These are phyloP conservation scores for Populus deltoides DNA, from an alignment of 345 rosid species.

Conservation along the genomic window DNA sequence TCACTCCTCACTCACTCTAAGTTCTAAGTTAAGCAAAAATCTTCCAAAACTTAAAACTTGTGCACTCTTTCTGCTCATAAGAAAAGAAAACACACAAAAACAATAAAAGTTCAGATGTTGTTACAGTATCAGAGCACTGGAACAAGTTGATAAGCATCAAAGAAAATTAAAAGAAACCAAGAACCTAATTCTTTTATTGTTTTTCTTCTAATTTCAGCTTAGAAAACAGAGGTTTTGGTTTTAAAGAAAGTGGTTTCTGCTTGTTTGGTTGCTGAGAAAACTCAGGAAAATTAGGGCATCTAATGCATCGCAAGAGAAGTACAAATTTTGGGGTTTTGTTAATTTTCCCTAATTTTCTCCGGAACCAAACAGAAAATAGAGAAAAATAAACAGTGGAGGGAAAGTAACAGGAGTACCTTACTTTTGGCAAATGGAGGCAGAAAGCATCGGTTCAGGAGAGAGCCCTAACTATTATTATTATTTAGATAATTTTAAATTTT, in stretches of 20 bases:
- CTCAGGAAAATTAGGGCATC: not conserved
- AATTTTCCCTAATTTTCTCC: not conserved
- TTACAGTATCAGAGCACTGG: not conserved
- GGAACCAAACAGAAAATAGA: not conserved
- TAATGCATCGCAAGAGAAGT: not conserved
- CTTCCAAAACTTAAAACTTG: not conserved
- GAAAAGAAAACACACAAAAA: not conserved
- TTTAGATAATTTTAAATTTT: too few species aligned
- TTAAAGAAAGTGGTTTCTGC: not conserved
- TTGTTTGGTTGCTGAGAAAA: not conserved
- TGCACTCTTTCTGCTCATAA: not conserved
- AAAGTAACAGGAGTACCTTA: not conserved
- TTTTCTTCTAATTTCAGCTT: not conserved
- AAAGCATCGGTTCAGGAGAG: not conserved
- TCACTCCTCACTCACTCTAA: not conserved
- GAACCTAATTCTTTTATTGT: not conserved
- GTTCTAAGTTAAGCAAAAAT: not conserved
- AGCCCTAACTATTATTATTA: not conserved
- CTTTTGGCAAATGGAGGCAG: not conserved
- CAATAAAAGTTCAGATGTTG: not conserved
- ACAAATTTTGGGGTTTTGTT: not conserved
- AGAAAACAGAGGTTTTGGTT: not conserved
- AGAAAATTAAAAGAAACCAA: not conserved
- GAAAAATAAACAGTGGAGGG: not conserved
- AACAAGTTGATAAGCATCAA: not conserved